Conservation (phyloP, 495 filamentous ascomycete genomes). For the Astrothelium macrocarpum region DNA sequence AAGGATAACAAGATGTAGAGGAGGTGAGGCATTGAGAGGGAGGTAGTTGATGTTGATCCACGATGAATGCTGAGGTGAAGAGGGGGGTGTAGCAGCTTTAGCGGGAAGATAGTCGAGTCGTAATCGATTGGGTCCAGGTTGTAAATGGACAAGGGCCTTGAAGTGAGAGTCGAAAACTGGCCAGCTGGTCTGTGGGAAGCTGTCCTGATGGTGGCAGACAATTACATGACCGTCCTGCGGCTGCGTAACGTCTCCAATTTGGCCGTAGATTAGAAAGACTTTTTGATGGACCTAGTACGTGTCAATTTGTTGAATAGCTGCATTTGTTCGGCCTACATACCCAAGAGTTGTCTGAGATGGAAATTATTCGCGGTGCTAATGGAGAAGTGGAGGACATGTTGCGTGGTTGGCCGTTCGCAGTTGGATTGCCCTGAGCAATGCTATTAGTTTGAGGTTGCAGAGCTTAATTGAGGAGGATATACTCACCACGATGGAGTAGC, state of each 20-base stretch:
- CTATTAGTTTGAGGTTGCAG: constrained; percentile 28
- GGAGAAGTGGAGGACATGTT: constrained; percentile 51
- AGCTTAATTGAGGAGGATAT: background rate
- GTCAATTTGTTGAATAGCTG: background rate
- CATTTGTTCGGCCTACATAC: constrained; percentile 38
- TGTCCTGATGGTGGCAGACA: constrained; percentile 72
- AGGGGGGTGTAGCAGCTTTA: constrained; percentile 59
- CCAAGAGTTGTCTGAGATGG: constrained; percentile 72
- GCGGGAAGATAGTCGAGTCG: constrained; percentile 60
- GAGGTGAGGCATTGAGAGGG: constrained; percentile 62
- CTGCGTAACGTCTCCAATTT: constrained; percentile 62
- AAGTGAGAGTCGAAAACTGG: constrained; percentile 80
- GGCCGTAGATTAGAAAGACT: constrained; percentile 67
- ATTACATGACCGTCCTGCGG: constrained; percentile 70
- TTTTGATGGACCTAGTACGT: constrained; percentile 74
- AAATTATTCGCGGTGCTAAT: constrained; percentile 67
- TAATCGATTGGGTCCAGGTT: constrained; percentile 74
- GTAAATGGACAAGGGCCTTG: constrained; percentile 79
- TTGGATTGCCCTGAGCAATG: constrained; percentile 46
- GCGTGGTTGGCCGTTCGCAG: constrained; percentile 40
- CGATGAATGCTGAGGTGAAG: constrained; percentile 62
- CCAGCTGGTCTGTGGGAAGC: constrained; percentile 70
- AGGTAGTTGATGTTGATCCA: constrained; percentile 78
- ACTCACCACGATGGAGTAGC: constrained; percentile 33
- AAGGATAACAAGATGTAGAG: constrained; percentile 74